Conservation (phyloP, 2,329 filamentous ascomycete species). For the Talaromyces atroroseus region DNA sequence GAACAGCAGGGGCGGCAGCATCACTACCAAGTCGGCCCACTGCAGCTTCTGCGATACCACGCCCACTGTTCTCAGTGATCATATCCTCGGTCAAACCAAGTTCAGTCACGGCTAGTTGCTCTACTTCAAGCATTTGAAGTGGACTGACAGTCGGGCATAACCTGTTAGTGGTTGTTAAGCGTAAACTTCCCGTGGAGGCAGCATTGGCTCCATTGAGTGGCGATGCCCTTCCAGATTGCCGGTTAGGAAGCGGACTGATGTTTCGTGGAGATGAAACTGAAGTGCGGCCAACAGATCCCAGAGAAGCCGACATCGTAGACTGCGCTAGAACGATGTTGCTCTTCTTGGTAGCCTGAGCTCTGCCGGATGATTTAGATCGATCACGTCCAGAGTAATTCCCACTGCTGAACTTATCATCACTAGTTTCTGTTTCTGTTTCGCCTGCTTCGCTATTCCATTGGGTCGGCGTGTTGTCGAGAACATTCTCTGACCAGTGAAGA, state of each 20-base stretch:
- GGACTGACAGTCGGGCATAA: conserved; percentile 58
- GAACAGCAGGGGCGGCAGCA: conserved; percentile 52
- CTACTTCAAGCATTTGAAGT: conserved; percentile 84
- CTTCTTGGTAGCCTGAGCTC: conserved; percentile 36
- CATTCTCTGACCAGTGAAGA: conserved; percentile 84
- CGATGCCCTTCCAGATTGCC: conserved; percentile 37
- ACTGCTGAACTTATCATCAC: conserved; percentile 40
- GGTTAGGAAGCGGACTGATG: conserved; percentile 36
- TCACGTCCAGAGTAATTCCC: conserved; percentile 43
- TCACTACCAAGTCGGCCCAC: conserved; percentile 62
- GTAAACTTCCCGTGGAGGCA: conserved; percentile 41
- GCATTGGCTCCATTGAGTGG: conserved; percentile 34
- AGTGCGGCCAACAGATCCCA: conserved; percentile 30
- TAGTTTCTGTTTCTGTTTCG: conserved; percentile 47
- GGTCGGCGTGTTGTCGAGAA: conserved; percentile 59
- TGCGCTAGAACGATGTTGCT: conserved; percentile 38
- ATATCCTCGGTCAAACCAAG: conserved; percentile 82
- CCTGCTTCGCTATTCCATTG: conserved; percentile 70
- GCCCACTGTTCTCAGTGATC: conserved; percentile 84
- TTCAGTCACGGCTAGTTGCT: conserved; percentile 83
- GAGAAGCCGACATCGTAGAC: conserved; percentile 29
- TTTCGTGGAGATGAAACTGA: conserved; percentile 30
- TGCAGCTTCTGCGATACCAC: conserved; percentile 75
- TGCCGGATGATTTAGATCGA: conserved; percentile 33
- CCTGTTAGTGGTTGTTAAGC: conserved; percentile 50